A percentile compares a stretch with the other conserved stretches of the same genome.
Evolutionary conservation across 106 monocot genomes (phyloP).

Genomic region (Acanthochlamys bracteata): DNA sequence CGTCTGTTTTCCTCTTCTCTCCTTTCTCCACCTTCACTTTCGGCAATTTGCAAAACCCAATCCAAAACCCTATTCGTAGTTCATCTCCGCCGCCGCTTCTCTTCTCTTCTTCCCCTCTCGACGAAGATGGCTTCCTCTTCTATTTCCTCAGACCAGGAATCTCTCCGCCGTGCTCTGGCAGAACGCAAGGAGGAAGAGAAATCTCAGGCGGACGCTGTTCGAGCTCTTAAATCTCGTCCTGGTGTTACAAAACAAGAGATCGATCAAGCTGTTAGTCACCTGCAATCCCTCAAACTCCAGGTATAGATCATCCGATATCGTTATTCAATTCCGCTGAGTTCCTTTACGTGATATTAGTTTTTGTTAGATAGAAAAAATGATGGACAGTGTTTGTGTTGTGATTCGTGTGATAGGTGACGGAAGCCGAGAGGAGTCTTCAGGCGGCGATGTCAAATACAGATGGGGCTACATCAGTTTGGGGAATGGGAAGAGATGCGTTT

Average conservation of each 20-base stretch:
- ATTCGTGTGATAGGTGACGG: constrained; percentile 13
- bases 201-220: constrained; percentile 47
- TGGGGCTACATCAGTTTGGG: neutral
- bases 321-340: too few relatives aligned
- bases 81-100: neutral
- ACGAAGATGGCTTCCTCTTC: neutral
- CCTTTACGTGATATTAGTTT: neutral
- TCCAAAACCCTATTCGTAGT: constrained; percentile 17
- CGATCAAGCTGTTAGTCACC: constrained; percentile 50
- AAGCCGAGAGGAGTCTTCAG: constrained; percentile 49
- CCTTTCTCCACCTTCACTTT: neutral
- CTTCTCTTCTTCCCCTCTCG: neutral
- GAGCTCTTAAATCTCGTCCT: constrained; percentile 37
- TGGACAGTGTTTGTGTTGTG: neutral
- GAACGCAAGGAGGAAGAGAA: constrained; percentile 45
- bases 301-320: constrained; percentile 8
- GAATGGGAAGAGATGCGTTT: constrained; percentile 37
- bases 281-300: constrained; percentile 65
- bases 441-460: constrained; percentile 15
- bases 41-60: neutral
- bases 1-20: neutral
- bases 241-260: constrained; percentile 26
- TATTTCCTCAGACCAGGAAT: constrained; percentile 22
- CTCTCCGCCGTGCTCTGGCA: constrained; percentile 45
- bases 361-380: too few relatives aligned